A percentile compares a stretch with the other conserved stretches of the same genome.
phyloP scores from a whole-genome alignment of 768 basidiomycete species.

The Tylopilus balloui region DNA sequence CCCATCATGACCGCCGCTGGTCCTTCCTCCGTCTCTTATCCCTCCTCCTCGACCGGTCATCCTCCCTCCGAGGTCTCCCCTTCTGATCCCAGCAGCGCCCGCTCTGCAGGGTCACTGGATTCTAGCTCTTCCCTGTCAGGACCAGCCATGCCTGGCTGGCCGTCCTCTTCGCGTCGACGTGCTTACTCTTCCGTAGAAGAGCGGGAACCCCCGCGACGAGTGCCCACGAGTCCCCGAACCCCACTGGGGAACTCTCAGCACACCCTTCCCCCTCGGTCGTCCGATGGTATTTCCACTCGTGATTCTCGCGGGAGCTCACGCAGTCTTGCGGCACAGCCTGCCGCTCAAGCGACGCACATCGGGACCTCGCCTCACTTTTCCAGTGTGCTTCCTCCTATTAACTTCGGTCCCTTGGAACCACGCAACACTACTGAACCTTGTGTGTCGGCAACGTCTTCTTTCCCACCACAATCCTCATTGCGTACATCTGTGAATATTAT shows the following conservation, averaged over 20 bases:
- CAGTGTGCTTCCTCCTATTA: slow-evolving; percentile 28
- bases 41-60: slow-evolving; percentile 6
- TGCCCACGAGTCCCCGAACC: slow-evolving; percentile 8
- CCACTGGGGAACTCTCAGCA: slow-evolving; percentile 3
- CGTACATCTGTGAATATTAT: slow-evolving; percentile 13
- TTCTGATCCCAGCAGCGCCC: slow-evolving; percentile 12
- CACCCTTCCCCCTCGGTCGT: slow-evolving; percentile 3
- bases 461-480: slow-evolving; percentile 25
- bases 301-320: slow-evolving; percentile 14
- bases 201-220: slow-evolving; percentile 14
- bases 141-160: slow-evolving; percentile 49
- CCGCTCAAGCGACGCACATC: slow-evolving; percentile 6
- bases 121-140: slow-evolving; percentile 43
- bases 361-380: slow-evolving; percentile 26
- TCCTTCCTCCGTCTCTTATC: slow-evolving; percentile 18
- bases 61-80: slow-evolving; percentile 11
- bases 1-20: slow-evolving; percentile 40
- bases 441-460: slow-evolving; percentile 19
- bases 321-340: slow-evolving; percentile 7
- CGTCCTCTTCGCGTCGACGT: slow-evolving; percentile 12
- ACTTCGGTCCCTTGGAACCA: slow-evolving; percentile 13
- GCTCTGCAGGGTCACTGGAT: slow-evolving; percentile 30
- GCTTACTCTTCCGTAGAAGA: slow-evolving; percentile 17
- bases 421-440: slow-evolving; percentile 15
- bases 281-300: slow-evolving; percentile 7